Conservation (phyloP, 768 basidiomycete species). For the Psilocybe azurescens region DNA sequence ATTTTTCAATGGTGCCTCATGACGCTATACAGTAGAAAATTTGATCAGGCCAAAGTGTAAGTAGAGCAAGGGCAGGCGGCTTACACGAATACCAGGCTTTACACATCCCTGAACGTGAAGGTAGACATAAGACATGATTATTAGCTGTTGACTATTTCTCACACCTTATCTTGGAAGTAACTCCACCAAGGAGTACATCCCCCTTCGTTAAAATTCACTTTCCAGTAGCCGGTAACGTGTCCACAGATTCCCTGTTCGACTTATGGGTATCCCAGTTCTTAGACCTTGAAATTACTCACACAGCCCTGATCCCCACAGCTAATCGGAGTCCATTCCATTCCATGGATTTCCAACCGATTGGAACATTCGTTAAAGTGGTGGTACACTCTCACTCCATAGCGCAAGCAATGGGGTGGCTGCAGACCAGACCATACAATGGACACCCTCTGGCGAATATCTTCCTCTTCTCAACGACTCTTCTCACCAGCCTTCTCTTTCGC, state of each 20-base stretch:
- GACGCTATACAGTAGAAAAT: not conserved
- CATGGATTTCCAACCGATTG: slow-evolving; percentile 19
- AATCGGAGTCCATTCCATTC: slow-evolving; percentile 14
- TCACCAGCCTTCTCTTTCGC: not conserved
- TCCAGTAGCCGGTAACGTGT: slow-evolving; percentile 23
- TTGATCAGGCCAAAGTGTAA: too few species aligned
- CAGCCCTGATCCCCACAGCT: slow-evolving; percentile 19
- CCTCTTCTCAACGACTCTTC: slow-evolving; percentile 7
- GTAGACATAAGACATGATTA: not conserved
- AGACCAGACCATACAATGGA: slow-evolving; percentile 18
- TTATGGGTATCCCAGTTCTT: not conserved
- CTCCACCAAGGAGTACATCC: slow-evolving; percentile 20
- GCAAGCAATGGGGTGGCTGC: slow-evolving; percentile 9
- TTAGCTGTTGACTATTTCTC: not conserved
- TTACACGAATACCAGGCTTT: not conserved
- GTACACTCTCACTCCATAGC: slow-evolving; percentile 26
- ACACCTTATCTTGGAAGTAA: slow-evolving; percentile 18
- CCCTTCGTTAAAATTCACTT: slow-evolving; percentile 18
- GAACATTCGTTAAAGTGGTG: slow-evolving; percentile 17
- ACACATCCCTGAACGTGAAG: not conserved
- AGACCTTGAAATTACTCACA: not conserved
- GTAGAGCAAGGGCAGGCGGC: too few species aligned
- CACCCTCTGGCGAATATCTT: slow-evolving; percentile 8
- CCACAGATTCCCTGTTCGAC: slow-evolving; percentile 18
- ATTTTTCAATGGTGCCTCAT: slow-evolving; percentile 1